A percentile compares a stretch with the other conserved stretches of the same genome.
Evolutionary conservation across 2,329 filamentous ascomycete genomes (phyloP).

Genomic region (Hypoxylon sp.): DNA sequence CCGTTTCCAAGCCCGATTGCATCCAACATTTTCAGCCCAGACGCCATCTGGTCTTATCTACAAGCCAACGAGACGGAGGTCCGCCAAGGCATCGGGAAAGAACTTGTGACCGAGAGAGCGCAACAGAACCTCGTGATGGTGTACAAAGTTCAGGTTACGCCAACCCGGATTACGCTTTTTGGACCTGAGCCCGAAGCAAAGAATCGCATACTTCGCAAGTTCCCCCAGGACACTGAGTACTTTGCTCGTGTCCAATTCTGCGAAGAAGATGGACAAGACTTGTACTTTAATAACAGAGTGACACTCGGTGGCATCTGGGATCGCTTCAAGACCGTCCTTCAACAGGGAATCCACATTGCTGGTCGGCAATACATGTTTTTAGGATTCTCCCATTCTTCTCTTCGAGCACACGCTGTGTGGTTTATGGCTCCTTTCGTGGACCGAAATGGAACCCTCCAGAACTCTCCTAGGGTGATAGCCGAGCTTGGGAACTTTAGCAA

Average conservation of each 20-base stretch:
- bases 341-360: slow-evolving; percentile 68
- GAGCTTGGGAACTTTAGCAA: slow-evolving; percentile 59
- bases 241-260: slow-evolving; percentile 77
- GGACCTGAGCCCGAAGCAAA: slow-evolving; percentile 73
- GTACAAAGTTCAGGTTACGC: slow-evolving; percentile 67
- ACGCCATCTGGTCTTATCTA: slow-evolving; percentile 47
- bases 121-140: slow-evolving; percentile 58
- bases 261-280: slow-evolving; percentile 74
- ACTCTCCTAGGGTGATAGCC: slow-evolving; percentile 55
- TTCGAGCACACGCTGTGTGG: slow-evolving; percentile 77
- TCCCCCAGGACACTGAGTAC: slow-evolving; percentile 63
- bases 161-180: slow-evolving; percentile 63
- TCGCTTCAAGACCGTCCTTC: slow-evolving; percentile 69
- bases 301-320: slow-evolving; percentile 61
- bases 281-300: slow-evolving; percentile 64
- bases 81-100: slow-evolving; percentile 38
- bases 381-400: slow-evolving; percentile 81
- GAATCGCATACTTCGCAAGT: slow-evolving; percentile 76
- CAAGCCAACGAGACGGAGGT: slow-evolving; percentile 53
- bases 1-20: slow-evolving; percentile 63
- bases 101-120: slow-evolving; percentile 42
- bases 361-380: slow-evolving; percentile 72
- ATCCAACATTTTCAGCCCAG: slow-evolving; percentile 49
- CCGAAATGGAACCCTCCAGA: slow-evolving; percentile 44
- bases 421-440: slow-evolving; percentile 60